Conservation (phyloP, 1,284 basidiomycete genomes). For the Tylopilus orsonianus region DNA sequence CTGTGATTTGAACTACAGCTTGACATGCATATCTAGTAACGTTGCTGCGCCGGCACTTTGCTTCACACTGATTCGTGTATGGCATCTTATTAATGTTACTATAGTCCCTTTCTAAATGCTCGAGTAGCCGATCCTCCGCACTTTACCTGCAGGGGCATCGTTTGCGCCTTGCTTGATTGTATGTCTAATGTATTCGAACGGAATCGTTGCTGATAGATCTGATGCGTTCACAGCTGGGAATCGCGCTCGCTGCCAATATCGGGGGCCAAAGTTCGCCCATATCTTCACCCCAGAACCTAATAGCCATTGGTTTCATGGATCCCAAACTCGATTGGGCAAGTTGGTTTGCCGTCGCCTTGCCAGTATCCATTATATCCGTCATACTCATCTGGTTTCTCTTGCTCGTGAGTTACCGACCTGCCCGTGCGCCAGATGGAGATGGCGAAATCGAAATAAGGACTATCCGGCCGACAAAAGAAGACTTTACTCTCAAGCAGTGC, state of each 20-base stretch:
- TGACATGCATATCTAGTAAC: conserved; percentile 55
- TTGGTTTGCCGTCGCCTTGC: conserved; percentile 95
- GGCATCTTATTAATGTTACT: conserved; percentile 28
- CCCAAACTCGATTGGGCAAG: conserved; percentile 85
- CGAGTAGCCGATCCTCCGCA: conserved; percentile 86
- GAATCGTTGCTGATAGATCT: conserved; percentile 4
- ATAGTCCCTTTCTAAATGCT: conserved; percentile 7
- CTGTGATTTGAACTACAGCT: conserved; percentile 18
- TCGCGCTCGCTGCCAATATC: conserved; percentile 96
- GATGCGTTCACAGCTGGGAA: conserved; percentile 71
- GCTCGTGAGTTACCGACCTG: conserved; percentile 78
- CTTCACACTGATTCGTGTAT: conserved; percentile 92
- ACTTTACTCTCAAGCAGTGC: conserved; percentile 84
- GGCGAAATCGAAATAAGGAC: conserved; percentile 79
- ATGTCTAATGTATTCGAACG: conserved; percentile 32
- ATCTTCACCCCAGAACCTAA: conserved; percentile 97
- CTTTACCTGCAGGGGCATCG: conserved; percentile 82
- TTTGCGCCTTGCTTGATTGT: conserved; percentile 93
- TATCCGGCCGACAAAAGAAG: conserved; percentile 79
- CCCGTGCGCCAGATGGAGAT: conserved; percentile 71
- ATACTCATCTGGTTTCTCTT: conserved; percentile 91
- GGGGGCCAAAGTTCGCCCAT: conserved; percentile 96
- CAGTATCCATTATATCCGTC: conserved; percentile 85
- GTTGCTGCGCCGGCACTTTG: conserved; percentile 97
- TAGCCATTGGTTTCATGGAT: conserved; percentile 88